phyloP scores from a whole-genome alignment of 257 asterid species.

The Scutellaria galericulata region DNA sequence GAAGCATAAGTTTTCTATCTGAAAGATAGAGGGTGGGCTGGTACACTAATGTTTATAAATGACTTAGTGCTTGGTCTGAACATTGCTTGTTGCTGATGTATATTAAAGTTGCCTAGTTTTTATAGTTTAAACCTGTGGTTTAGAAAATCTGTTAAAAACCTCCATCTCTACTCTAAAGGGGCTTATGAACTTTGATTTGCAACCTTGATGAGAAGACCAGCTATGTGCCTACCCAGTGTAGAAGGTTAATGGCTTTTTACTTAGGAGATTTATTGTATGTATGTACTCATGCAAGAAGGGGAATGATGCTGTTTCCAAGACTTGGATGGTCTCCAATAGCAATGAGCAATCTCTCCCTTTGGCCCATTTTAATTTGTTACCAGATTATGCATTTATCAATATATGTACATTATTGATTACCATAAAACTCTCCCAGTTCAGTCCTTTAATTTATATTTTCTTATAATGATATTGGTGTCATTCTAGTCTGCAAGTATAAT shows the following conservation, averaged over 20 bases:
- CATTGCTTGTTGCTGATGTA: background rate
- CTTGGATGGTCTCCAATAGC: constrained; percentile 23
- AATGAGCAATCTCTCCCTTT: constrained; percentile 13
- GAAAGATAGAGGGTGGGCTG: background rate
- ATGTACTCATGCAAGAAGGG: too few species aligned
- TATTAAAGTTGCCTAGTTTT: background rate
- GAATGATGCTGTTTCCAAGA: background rate
- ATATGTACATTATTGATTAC: background rate
- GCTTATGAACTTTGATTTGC: background rate
- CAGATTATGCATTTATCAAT: background rate
- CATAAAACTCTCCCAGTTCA: background rate
- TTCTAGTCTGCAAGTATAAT: constrained; percentile 22
- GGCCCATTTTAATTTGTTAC: background rate
- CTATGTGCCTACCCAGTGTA: background rate
- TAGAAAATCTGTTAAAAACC: background rate
- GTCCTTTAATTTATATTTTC: background rate
- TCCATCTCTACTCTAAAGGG: background rate
- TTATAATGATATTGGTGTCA: background rate
- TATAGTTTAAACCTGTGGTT: too few species aligned
- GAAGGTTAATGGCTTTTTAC: background rate
- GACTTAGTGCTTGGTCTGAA: background rate
- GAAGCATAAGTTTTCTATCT: background rate
- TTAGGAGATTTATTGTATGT: background rate
- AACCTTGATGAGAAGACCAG: background rate
- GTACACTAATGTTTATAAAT: background rate